A percentile compares a stretch with the other conserved stretches of the same genome.
These are phyloP conservation scores for Eragrostis tef DNA, from an alignment of 202 grass and related monocot species.

Conservation along the genomic window DNA sequence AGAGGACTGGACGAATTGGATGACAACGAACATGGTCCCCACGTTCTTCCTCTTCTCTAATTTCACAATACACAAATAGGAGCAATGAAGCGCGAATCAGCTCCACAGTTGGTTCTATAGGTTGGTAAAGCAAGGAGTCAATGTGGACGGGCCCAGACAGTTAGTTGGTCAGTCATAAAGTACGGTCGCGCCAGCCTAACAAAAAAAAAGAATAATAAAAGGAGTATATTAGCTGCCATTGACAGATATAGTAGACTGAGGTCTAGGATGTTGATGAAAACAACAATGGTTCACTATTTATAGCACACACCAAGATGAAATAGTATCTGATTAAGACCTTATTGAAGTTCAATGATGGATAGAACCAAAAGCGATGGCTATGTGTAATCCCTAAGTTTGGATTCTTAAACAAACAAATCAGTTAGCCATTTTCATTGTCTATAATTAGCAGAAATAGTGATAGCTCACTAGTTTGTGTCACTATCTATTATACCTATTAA, in stretches of 20 bases:
- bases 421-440: constrained; percentile 38
- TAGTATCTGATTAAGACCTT: constrained; percentile 17
- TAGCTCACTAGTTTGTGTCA: constrained; percentile 34
- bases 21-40: constrained; percentile 47
- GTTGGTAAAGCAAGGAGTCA: constrained; percentile 60
- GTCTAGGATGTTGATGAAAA: constrained; percentile 53
- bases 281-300: constrained; percentile 48
- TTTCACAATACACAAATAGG: constrained; percentile 49
- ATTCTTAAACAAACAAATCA: constrained; percentile 46
- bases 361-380: constrained; percentile 42
- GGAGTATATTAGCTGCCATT: constrained; percentile 44
- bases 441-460: constrained; percentile 37
- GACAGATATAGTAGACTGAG: constrained; percentile 39
- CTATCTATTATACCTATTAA: constrained; percentile 53
- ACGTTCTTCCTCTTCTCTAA: constrained; percentile 41
- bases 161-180: constrained; percentile 68
- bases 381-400: constrained; percentile 30
- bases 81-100: constrained; percentile 52
- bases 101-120: constrained; percentile 52
- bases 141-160: constrained; percentile 52
- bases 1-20: constrained; percentile 29
- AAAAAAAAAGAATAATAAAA: constrained; percentile 24
- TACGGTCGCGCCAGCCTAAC: constrained; percentile 48
- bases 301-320: constrained; percentile 37
- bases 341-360: too few species aligned